phyloP scores from a whole-genome alignment of 2,329 filamentous ascomycete species.

The Ceratocystiopsis sp. region DNA sequence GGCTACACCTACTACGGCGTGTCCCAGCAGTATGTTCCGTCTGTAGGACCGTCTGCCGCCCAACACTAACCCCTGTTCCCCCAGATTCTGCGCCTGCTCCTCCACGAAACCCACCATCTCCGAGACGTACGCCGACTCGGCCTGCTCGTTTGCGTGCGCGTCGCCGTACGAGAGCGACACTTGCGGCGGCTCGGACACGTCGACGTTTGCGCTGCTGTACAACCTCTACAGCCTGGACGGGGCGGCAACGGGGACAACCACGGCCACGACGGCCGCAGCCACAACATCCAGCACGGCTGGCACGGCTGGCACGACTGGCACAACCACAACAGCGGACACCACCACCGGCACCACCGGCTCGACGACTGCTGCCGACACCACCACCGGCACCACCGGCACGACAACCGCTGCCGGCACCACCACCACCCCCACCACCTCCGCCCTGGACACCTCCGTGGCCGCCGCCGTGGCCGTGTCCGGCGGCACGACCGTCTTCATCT shows the following conservation, averaged over 20 bases:
- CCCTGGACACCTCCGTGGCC: not conserved
- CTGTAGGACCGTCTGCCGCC: too few relatives aligned
- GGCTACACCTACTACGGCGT: constrained; percentile 9
- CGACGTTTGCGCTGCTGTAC: constrained; percentile 8
- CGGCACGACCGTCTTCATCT: constrained; percentile 7
- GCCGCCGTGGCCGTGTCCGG: not conserved
- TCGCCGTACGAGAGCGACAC: constrained; percentile 4
- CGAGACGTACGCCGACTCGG: constrained; percentile 7
- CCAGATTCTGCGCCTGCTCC: constrained; percentile 8
- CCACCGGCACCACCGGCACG: not conserved
- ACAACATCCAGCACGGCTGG: too few relatives aligned
- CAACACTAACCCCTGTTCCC: too few relatives aligned
- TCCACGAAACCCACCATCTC: constrained; percentile 4
- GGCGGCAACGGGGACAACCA: not conserved
- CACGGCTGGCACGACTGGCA: not conserved
- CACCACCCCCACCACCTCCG: not conserved
- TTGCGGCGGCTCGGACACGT: constrained; percentile 7
- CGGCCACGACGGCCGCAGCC: too few relatives aligned
- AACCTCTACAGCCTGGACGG: constrained; percentile 5
- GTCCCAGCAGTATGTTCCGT: constrained; percentile 4
- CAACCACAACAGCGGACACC: not conserved
- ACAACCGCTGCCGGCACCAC: not conserved
- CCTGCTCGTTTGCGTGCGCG: constrained; percentile 6
- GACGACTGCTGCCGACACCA: not conserved
- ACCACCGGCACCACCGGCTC: not conserved